Evolutionary conservation across 2,329 filamentous ascomycete genomes (phyloP), one percentile per base, ranked within the genome.

Genomic region (Aspergillus viridinutans): DNA sequence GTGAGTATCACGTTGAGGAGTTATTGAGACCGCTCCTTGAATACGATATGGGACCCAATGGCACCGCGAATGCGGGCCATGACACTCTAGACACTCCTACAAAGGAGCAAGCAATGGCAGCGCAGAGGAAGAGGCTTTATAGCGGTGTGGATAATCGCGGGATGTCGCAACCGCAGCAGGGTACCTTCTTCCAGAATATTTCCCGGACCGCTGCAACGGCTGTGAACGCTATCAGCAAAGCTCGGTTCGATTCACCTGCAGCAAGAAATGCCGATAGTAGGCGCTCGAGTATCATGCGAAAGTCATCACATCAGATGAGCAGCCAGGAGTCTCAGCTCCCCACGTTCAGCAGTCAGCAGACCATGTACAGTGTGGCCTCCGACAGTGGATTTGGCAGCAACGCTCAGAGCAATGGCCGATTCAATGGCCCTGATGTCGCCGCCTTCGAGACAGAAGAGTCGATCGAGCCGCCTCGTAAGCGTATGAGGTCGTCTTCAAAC

Each of bases 81-180:
- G 90, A 89, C 49, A 85, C 87, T 64, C 83, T 96, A 66, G 93
- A 97, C 68, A 97, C 94, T 0, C 94, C 94, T 0, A 99, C 94
- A 40, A 99, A 99, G 75, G 94, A 97, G 75, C 94, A 97, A 75
- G 94, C 94, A 58, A 96, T 97, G 92, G 94, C 94, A 10, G 93
- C 93, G 4, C 89, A 92, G 75, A 81, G 94, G 64, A 97, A 99
- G 74, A 85, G 93, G 63, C 85, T 97, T 75, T 97, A 97, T 76
- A 96, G 89, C 63, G 84, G 82, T 49, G 80, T 85, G 53, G 90
- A 96, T 57, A 85, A 82, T 50, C 83, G 91, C 51, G 77, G 81
- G 12, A 85, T 85, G 66, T 85, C 83, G 53, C 79, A 82, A 60
- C 76, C 68, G 65, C 86, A 80, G 20, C 86, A 89, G 49, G 92